Percentiles rank a stretch among this genome's conserved stretches.
Evolutionary conservation across 148 eudicot species (phyloP).

Genomic region (Mesembryanthemum crystallinum): DNA sequence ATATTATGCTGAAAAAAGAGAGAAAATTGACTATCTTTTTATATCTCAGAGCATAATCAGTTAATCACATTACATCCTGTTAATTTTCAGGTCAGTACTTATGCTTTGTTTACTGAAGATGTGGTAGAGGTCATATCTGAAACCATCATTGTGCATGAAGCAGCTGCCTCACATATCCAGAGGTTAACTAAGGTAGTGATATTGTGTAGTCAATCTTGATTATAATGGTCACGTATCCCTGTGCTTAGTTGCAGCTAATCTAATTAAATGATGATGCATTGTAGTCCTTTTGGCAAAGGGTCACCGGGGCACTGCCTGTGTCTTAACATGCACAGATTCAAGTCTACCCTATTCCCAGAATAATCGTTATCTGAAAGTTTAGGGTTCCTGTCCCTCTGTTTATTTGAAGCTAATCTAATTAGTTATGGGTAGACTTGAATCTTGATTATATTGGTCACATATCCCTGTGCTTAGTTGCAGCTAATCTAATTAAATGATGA

Average conservation of each 20-base stretch:
- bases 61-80: neutral
- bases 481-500: neutral
- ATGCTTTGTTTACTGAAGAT: slow-evolving; percentile 58
- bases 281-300: neutral
- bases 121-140: slow-evolving; percentile 58
- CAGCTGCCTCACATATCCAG: slow-evolving; percentile 56
- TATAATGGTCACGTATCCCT: neutral
- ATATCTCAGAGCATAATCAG: too few relatives aligned
- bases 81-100: slow-evolving; percentile 65
- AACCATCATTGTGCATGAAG: slow-evolving; percentile 60
- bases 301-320: neutral
- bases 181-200: slow-evolving; percentile 65
- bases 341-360: neutral
- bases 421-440: too few relatives aligned
- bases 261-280: neutral
- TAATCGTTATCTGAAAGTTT: neutral
- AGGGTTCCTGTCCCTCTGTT: too few relatives aligned
- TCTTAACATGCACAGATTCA: neutral
- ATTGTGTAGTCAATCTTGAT: neutral
- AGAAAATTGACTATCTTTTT: neutral
- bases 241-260: neutral
- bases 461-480: neutral
- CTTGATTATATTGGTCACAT: neutral
- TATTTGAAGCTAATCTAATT: too few relatives aligned
- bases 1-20: too few relatives aligned